Percentiles rank a stretch among this genome's conserved stretches.
phyloP scores from a whole-genome alignment of 2,329 filamentous ascomycete genomes.

The Aureobasidium sp. region DNA sequence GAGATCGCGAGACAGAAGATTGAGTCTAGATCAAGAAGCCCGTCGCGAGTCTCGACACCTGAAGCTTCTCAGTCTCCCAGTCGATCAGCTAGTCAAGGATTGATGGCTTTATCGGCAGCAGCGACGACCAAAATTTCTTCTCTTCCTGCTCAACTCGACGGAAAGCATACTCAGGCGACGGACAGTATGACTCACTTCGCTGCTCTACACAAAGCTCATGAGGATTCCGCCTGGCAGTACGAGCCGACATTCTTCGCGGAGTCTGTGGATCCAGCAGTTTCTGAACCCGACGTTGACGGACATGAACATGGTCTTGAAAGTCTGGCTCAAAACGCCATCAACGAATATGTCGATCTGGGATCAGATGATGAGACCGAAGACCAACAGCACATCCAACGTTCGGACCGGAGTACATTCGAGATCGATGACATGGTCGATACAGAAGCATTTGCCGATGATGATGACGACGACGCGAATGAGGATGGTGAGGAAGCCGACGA shows the following conservation, averaged over 20 bases:
- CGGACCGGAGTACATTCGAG: background rate
- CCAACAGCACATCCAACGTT: background rate
- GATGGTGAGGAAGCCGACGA: background rate
- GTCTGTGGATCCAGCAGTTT: background rate
- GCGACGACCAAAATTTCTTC: background rate
- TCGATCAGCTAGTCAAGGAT: background rate
- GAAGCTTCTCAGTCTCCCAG: background rate
- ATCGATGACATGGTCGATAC: background rate
- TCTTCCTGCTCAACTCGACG: background rate
- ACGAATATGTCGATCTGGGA: background rate
- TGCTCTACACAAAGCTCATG: background rate
- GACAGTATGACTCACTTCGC: background rate
- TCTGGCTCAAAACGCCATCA: background rate
- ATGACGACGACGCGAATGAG: background rate
- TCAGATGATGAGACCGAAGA: background rate
- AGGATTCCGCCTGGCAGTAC: slow-evolving; percentile 1
- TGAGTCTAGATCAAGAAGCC: slow-evolving; percentile 8
- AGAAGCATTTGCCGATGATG: background rate
- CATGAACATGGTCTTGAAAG: background rate
- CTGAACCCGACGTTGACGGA: background rate
- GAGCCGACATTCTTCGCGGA: background rate
- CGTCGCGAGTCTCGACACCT: background rate
- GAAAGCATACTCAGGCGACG: background rate
- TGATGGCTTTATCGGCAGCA: background rate
- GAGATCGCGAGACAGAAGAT: slow-evolving; percentile 23